Percentiles rank a stretch among this genome's conserved stretches.
Conservation (phyloP, 83 land plant genomes). For the Picea engelmannii region DNA sequence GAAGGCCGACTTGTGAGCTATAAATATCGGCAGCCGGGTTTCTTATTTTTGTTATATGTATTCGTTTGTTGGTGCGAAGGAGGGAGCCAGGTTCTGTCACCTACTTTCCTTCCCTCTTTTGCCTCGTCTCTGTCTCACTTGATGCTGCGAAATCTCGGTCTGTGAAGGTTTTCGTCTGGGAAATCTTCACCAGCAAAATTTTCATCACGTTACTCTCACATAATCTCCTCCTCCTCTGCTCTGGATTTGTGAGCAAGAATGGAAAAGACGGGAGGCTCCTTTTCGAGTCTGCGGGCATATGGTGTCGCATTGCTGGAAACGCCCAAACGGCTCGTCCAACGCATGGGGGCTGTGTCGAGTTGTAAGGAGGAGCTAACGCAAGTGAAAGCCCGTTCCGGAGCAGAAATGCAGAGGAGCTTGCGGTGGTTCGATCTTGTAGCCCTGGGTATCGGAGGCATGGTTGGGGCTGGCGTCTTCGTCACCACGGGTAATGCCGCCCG, state of each 20-base stretch:
- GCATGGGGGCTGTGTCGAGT: constrained; percentile 62
- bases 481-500: constrained; percentile 70
- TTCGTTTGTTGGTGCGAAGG: not conserved
- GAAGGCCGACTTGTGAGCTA: too few species aligned
- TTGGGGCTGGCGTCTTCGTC: constrained; percentile 91
- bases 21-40: too few species aligned
- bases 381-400: constrained; percentile 61
- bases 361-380: constrained; percentile 69
- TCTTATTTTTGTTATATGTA: too few species aligned
- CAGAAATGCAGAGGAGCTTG: constrained; percentile 60
- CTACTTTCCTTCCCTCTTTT: too few species aligned
- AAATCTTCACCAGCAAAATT: too few species aligned
- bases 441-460: constrained; percentile 84
- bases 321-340: constrained; percentile 45
- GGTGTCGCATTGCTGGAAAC: constrained; percentile 26
- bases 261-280: too few species aligned
- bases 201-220: too few species aligned
- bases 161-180: not conserved
- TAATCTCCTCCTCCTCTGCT: not conserved
- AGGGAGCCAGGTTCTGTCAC: not conserved
- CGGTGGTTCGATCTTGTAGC: constrained; percentile 81
- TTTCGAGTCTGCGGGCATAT: too few species aligned
- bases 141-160: not conserved
- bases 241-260: not conserved
- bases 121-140: too few species aligned